Evolutionary conservation across 768 basidiomycete genomes (phyloP), one percentile per base, ranked within the genome.

Genomic region (Agrocybe chaxingu): DNA sequence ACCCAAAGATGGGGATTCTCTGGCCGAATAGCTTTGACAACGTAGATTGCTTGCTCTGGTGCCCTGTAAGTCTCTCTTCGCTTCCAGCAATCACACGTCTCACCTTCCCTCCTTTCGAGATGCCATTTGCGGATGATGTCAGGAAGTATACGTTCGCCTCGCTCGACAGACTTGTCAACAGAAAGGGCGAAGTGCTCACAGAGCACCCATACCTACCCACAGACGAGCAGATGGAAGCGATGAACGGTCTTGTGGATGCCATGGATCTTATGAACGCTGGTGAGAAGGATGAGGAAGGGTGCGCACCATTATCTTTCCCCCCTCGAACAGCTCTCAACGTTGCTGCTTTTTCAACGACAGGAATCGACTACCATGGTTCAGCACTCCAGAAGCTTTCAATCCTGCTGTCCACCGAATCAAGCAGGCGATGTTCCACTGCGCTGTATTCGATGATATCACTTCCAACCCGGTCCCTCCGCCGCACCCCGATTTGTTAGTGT

Each of bases 71-170:
- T 62, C 30, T 40, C 16, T 6, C 16, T 6, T 31, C 32, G 6
- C 10, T 39, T 12, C 38, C 38, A 32, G 8, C 11, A 7, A 9
- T 42, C 18, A 0, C 34, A 9, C 11, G n/a, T 16, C 16, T 13
- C 3, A 8, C 8, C 31, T 47, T 30, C 41, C 38, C 16, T 43
- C 48, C 7, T 18, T 34, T 13, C 8, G 58, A 95, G 92, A 81
- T 98, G 79, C 96, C 96, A 0, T 98, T 97, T 62, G 92, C 92
- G 2, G 96, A 99, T 63, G 96, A 99, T 59, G 76, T 93, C 46
- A 82, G 93, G 51, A 88, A 84, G 56, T 92, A 91, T 66, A 83
- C 81, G 8, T 98, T 99, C 64, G 82, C 87, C 0, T 90, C 90
- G 0, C 76, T 98, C 30, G 81, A 84, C 39, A 75, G 75, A 8